A percentile compares a stretch with the other conserved stretches of the same genome.
These are phyloP conservation scores for Cladosporium sp. DNA, from an alignment of 2,329 filamentous ascomycete species.

Conservation along the genomic window DNA sequence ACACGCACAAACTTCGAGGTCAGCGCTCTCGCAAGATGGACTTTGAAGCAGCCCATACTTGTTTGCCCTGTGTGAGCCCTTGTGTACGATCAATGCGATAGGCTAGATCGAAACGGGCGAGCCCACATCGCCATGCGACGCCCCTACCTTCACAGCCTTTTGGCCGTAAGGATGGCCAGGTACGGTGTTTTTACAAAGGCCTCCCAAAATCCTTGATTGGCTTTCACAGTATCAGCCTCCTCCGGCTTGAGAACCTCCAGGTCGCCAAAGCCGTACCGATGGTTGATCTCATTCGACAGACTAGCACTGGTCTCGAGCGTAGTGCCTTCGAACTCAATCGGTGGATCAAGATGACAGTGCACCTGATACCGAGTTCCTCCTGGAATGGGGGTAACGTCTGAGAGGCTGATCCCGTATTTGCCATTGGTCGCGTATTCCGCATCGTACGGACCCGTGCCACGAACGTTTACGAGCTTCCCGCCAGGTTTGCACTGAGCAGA, in stretches of 20 bases:
- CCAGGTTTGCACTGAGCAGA: constrained; percentile 15
- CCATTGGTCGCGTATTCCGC: not conserved
- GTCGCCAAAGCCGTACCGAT: constrained; percentile 12
- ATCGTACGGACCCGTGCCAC: constrained; percentile 10
- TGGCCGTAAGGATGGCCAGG: constrained; percentile 14
- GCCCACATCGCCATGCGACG: too few species aligned
- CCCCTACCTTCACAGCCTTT: constrained; percentile 9
- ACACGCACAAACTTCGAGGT: too few species aligned
- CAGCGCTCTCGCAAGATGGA: too few species aligned
- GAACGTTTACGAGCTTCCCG: constrained; percentile 15
- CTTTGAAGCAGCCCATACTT: too few species aligned
- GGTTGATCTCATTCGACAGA: constrained; percentile 12
- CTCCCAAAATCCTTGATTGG: constrained; percentile 15
- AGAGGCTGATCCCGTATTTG: constrained; percentile 16
- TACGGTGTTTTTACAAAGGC: constrained; percentile 17
- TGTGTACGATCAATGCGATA: too few species aligned
- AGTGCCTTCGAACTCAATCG: constrained; percentile 13
- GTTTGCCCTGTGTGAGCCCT: too few species aligned
- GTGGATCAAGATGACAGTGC: constrained; percentile 8
- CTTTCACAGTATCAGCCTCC: constrained; percentile 13
- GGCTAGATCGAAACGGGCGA: too few species aligned
- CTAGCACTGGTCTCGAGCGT: constrained; percentile 12
- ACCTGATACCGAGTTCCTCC: constrained; percentile 15
- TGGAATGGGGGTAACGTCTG: constrained; percentile 12
- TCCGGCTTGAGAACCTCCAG: constrained; percentile 5